These are phyloP conservation scores for Angomonas deanei DNA, from an alignment of 208 protist species.

Conservation along the genomic window DNA sequence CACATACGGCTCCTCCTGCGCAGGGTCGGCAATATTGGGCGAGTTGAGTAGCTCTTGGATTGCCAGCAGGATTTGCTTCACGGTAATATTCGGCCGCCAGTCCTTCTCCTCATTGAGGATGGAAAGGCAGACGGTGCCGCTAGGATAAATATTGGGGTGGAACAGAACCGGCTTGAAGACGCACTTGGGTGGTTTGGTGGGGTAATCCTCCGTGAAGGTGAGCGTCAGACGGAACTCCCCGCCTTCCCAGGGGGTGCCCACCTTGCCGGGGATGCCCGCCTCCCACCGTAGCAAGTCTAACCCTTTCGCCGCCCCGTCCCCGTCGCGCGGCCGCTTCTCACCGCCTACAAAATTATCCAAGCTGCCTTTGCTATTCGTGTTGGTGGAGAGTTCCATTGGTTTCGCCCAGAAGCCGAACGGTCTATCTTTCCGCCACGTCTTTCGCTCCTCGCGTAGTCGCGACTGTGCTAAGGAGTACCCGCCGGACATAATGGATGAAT, in stretches of 20 bases:
- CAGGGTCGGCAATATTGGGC: slow-evolving; percentile 97
- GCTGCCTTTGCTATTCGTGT: neutral
- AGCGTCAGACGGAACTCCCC: slow-evolving; percentile 93
- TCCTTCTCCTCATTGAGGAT: slow-evolving; percentile 99
- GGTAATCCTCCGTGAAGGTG: slow-evolving; percentile 98
- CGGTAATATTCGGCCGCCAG: slow-evolving; percentile 97
- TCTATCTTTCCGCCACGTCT: slow-evolving; percentile 76
- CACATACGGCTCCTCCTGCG: slow-evolving; percentile 95
- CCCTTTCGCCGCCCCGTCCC: slow-evolving; percentile 36
- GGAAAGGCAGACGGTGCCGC: slow-evolving; percentile 98
- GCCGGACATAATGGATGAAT: slow-evolving; percentile 40
- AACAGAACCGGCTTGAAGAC: slow-evolving; percentile 96
- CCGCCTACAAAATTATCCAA: neutral
- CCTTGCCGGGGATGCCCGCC: slow-evolving; percentile 96
- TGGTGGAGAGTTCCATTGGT: slow-evolving; percentile 35
- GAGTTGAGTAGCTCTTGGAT: slow-evolving; percentile 97
- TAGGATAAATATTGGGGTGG: slow-evolving; percentile 99
- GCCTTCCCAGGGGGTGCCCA: slow-evolving; percentile 94
- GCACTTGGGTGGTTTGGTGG: slow-evolving; percentile 97
- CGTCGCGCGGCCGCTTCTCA: slow-evolving; percentile 15
- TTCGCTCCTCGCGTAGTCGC: slow-evolving; percentile 84
- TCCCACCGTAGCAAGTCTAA: slow-evolving; percentile 96
- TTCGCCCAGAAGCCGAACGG: slow-evolving; percentile 88
- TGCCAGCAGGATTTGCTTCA: slow-evolving; percentile 98
- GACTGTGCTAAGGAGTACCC: slow-evolving; percentile 77